phyloP scores from a whole-genome alignment of 2,329 filamentous ascomycete species.

The Penicillium sp. region DNA sequence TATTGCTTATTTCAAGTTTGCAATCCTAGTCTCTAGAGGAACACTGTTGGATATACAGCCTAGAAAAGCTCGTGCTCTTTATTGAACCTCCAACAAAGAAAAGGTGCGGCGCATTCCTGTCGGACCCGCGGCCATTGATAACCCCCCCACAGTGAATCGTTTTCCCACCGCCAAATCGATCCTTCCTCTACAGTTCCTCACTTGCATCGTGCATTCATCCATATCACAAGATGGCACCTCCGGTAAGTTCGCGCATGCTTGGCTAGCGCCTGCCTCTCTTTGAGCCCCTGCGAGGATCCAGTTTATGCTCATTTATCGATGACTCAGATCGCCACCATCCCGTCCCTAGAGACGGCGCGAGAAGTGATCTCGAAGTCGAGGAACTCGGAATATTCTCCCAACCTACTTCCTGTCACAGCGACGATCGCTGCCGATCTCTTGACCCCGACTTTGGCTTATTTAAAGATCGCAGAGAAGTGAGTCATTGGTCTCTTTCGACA shows the following conservation, averaged over 20 bases:
- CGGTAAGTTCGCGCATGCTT: slow-evolving; percentile 19
- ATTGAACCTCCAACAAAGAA: background rate
- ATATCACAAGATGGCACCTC: slow-evolving; percentile 26
- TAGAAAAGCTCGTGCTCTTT: no score
- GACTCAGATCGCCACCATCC: slow-evolving; percentile 52
- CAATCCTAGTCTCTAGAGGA: background rate
- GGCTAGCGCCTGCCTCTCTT: background rate
- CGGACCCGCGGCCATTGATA: slow-evolving; percentile 1
- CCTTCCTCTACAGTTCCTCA: slow-evolving; percentile 1
- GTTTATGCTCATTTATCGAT: slow-evolving; percentile 14
- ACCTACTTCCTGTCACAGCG: slow-evolving; percentile 75
- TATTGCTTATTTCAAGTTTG: background rate
- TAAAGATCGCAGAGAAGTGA: slow-evolving; percentile 77
- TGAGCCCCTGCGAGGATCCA: background rate
- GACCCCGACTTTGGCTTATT: slow-evolving; percentile 90
- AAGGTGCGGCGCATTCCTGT: background rate
- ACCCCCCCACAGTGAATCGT: slow-evolving; percentile 22
- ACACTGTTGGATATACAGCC: background rate
- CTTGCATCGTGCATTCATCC: slow-evolving; percentile 1
- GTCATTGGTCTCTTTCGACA: slow-evolving; percentile 29
- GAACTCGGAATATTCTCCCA: slow-evolving; percentile 58
- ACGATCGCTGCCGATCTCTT: slow-evolving; percentile 88
- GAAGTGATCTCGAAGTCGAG: slow-evolving; percentile 53
- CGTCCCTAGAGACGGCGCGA: slow-evolving; percentile 58
- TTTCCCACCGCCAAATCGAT: slow-evolving; percentile 26